Base-by-base conservation (phyloP, 2,329 filamentous ascomycete genomes). In the Ceratocystis albifundus region DNA sequence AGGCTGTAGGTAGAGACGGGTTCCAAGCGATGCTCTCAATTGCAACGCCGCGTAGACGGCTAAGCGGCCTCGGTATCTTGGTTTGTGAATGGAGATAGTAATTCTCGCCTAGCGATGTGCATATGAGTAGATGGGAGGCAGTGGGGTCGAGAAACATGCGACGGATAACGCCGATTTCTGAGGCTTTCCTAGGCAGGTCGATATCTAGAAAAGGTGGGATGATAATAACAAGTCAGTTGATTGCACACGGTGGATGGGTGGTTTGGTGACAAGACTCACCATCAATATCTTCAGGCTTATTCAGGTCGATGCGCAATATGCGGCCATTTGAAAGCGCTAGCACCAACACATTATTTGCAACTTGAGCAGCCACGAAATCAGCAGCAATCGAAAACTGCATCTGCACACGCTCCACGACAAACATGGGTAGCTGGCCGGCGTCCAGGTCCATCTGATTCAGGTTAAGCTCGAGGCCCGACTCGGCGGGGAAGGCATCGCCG, bases 61-160 rank as follows among this genome's bases (percentile, higher is more conserved):
- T 86, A 45, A 99, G 80, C 6, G 87, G 83, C 69, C 94, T 90
- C 1, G 93, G 91, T 70, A 92, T 88, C 71, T 90, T 88, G 44
- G 92, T 94, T 74, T 97, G 93, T 10, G 91, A 93, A 75, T 99
- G 94, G 8, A 99, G 88, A 76, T 99, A 99, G 79, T 92, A 99
- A 77, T 96, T 97, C 76, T 99, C 94, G 74, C 91, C 91, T 50
- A 91, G 84, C 4, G 90, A 88, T 2, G 94, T 99, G 74, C 88
- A 91, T 71, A 99, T 86, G 70, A 99, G 84, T 32, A 99, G 80
- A 77, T 99, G 94, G 4, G 91, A 96, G 32, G 94, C 94, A 10
- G 93, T 96, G 32, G 94, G 93, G 73, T 99, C 94, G 73, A 99
- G 88, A 78, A 99, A 99, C 84, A 99, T 90, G 78, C 89, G 90